Evolutionary conservation across 768 basidiomycete species (phyloP), one percentile per base, ranked within the genome.

Genomic region (Mycena alexandri): DNA sequence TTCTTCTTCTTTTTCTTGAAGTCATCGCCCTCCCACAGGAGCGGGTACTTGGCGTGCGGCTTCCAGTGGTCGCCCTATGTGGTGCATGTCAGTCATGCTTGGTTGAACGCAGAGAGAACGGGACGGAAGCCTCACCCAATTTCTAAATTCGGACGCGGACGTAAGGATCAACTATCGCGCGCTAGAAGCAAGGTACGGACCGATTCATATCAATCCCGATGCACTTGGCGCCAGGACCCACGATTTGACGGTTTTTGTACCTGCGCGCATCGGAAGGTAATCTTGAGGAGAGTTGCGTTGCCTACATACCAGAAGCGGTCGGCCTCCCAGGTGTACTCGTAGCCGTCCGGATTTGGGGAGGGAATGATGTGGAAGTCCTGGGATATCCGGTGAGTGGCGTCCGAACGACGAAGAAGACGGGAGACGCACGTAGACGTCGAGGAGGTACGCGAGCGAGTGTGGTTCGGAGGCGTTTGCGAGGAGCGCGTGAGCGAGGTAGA

Each of bases 141-240:
- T 93, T 43, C 91, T 86, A 71, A 29, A 25, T 52, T n/a, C 19
- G n/a, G 6, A 24, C 43, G 33, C 7, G 46, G 36, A 10, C 57
- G 25, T 63, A 48, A 22, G 44, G 8, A 47, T 42, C 22, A 43
- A 19, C n/a, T 12, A 52, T 38, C 41, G 58, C 44, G 41, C 38
- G 17, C 22, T 36, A 51, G 63, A 61, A 44, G 47, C 34, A 52
- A 33, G 3, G 38, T 16, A 72, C 79, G 33, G 24, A 90, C 86
- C 92, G 80, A 75, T 94, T 94, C 85, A 93, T 89, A 75, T 95
- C 94, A 33, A 94, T 79, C 0, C 94, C 92, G 13, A 85, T 70
- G 72, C 92, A 93, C 51, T 84, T 83, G 19, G 80, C 76, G 25
- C 80, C 76, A 0, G 85, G 79, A 16, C 82, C 83, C 29, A 88